Evolutionary conservation across 2,329 filamentous ascomycete species (phyloP).

Genomic region (Verticillium klebahnii): DNA sequence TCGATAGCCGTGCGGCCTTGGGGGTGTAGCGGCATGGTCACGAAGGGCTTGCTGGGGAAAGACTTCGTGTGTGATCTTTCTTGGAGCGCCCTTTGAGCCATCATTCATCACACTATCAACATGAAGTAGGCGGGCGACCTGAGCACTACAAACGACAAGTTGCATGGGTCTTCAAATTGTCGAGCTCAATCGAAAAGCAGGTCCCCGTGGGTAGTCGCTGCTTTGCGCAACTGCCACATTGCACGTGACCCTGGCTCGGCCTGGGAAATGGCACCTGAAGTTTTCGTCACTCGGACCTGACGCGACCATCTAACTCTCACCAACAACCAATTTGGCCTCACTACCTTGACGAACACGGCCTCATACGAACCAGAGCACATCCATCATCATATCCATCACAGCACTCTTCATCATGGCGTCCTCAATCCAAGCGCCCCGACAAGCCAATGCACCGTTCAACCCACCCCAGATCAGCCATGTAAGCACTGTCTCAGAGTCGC

Average conservation of each 20-base stretch:
- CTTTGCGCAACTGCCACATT: background rate
- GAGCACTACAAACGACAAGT: background rate
- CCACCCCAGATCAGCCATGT: conserved; percentile 9
- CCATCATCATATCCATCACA: background rate
- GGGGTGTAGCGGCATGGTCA: background rate
- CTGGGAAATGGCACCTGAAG: background rate
- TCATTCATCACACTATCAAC: background rate
- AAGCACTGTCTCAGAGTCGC: background rate
- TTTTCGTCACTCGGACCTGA: background rate
- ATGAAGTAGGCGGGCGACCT: background rate
- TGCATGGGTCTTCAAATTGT: background rate
- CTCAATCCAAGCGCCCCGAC: background rate
- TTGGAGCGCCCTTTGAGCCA: background rate
- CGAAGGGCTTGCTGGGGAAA: background rate
- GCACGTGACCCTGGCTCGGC: background rate
- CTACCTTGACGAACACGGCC: background rate
- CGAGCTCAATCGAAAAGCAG: background rate
- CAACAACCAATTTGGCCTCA: background rate
- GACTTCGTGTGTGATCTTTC: background rate
- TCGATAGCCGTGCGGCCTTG: background rate
- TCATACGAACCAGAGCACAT: background rate
- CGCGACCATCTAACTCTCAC: background rate
- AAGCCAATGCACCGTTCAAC: background rate
- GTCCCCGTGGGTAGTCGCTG: background rate
- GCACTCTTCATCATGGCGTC: background rate